Evolutionary conservation across 2,329 filamentous ascomycete species (phyloP).

Genomic region (Aureobasidium vineae): DNA sequence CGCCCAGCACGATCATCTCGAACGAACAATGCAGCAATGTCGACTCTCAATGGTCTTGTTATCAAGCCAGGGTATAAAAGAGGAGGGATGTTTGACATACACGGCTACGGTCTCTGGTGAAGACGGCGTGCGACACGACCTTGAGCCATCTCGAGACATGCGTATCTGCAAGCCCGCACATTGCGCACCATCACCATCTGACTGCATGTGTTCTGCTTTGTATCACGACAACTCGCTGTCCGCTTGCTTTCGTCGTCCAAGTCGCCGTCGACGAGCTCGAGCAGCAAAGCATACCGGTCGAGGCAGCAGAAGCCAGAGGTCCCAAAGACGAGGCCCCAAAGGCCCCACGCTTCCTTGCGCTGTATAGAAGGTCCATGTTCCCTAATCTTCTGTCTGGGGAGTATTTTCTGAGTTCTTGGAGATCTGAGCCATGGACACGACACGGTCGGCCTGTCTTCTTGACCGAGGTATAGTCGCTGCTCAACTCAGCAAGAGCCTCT

Average conservation of each 20-base stretch:
- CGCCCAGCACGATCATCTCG: not conserved
- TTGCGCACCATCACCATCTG: not conserved
- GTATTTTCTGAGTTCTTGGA: not conserved
- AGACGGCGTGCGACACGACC: not conserved
- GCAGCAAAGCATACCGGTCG: not conserved
- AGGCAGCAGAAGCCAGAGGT: not conserved
- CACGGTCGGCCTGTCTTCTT: not conserved
- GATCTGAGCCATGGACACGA: not conserved
- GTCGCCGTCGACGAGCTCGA: not conserved
- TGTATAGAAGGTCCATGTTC: not conserved
- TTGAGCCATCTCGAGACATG: not conserved
- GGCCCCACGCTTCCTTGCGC: not conserved
- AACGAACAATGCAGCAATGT: not conserved
- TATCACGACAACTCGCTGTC: not conserved
- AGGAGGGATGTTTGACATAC: not conserved
- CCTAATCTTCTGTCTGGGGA: not conserved
- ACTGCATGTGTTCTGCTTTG: not conserved
- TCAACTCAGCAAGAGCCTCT: not conserved
- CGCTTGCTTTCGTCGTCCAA: not conserved
- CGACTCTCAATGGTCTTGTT: not conserved
- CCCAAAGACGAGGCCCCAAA: not conserved
- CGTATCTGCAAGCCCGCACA: not conserved
- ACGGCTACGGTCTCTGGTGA: not conserved
- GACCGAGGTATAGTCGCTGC: not conserved
- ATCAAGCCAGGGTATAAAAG: not conserved